Percentiles rank a stretch among this genome's conserved stretches.
phyloP scores from a whole-genome alignment of 148 eudicot species.

The Rheum nobile region DNA sequence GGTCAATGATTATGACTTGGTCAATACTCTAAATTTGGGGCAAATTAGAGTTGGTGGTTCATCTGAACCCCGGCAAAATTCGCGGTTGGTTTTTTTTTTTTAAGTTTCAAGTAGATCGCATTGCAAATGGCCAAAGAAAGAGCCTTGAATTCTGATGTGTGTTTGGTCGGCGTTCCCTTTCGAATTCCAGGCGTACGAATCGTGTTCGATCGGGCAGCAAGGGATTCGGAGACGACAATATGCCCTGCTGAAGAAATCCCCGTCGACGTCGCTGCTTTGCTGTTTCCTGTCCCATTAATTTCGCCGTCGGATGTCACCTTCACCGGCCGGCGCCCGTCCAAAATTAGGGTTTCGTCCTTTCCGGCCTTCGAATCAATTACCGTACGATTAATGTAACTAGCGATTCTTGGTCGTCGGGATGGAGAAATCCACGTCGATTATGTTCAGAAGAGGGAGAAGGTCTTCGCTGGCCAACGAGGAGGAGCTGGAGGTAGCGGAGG shows the following conservation, averaged over 20 bases:
- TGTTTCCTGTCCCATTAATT: not conserved
- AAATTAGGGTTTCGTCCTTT: not conserved
- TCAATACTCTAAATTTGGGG: not conserved
- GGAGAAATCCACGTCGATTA: slow-evolving; percentile 8
- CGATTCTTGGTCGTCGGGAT: not conserved
- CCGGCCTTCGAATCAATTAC: not conserved
- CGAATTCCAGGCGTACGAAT: not conserved
- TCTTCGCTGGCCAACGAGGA: slow-evolving; percentile 22
- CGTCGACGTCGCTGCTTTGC: not conserved
- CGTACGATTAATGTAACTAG: not conserved
- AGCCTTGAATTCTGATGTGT: not conserved
- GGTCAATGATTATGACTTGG: slow-evolving; percentile 1
- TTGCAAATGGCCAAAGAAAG: not conserved
- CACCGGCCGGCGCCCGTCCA: not conserved
- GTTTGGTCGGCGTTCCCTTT: not conserved
- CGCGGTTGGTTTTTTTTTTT: not conserved
- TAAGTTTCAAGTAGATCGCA: not conserved
- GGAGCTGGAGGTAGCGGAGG: not conserved
- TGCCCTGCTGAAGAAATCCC: not conserved
- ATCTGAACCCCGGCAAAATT: not conserved
- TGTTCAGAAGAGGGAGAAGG: slow-evolving; percentile 19
- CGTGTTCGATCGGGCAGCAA: not conserved
- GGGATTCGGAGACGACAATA: not conserved
- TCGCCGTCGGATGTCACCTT: not conserved
- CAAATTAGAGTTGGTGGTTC: not conserved